Conservation (phyloP, 2,329 filamentous ascomycete species). For the Arthrobotrys conoides region DNA sequence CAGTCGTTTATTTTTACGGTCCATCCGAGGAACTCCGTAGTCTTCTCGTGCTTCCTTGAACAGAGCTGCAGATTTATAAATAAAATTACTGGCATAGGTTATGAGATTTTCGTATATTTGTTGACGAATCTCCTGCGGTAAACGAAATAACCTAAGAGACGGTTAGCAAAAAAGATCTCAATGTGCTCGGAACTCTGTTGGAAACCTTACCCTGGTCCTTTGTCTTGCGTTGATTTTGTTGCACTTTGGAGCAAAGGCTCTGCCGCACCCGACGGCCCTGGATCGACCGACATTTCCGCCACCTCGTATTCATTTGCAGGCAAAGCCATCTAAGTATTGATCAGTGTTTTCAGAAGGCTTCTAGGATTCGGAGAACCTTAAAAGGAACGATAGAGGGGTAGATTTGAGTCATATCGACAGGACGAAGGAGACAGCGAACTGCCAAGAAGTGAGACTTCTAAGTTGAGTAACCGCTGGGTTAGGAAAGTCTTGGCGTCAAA, state of each 20-base stretch:
- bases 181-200: neutral
- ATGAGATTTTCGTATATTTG: conserved; percentile 39
- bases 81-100: conserved; percentile 17
- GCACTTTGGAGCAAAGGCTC: neutral
- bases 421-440: too few species aligned
- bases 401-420: too few species aligned
- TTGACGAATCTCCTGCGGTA: conserved; percentile 21
- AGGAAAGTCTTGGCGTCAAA: too few species aligned
- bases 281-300: neutral
- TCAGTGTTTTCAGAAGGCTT: too few species aligned
- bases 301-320: neutral
- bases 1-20: neutral
- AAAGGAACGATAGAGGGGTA: too few species aligned
- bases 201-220: neutral
- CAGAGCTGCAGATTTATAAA: conserved; percentile 20
- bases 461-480: too few species aligned
- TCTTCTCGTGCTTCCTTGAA: conserved; percentile 9
- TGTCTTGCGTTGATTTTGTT: neutral
- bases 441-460: too few species aligned
- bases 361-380: too few species aligned
- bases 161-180: neutral
- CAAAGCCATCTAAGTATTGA: too few species aligned
- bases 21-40: neutral
- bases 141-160: neutral
- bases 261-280: neutral